A percentile compares a stretch with the other conserved stretches of the same genome.
Evolutionary conservation across 129 eudicot species (phyloP).

Genomic region (Daucus carota): DH1_v3.0 NC_030389.2:3507501-3508000

Average conservation of each 20-base stretch:
- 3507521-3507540: too few species aligned
- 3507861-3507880: not conserved
- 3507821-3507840: not conserved
- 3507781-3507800: not conserved
- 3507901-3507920: not conserved
- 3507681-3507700: not conserved
- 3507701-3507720: not conserved
- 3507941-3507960: not conserved
- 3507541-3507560: too few species aligned
- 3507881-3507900: not conserved
- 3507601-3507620: too few species aligned
- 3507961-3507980: not conserved
- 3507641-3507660: not conserved
- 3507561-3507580: too few species aligned
- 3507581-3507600: too few species aligned
- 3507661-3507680: not conserved
- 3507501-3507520: too few species aligned
- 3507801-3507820: not conserved
- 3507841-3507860: not conserved
- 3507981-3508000: not conserved
- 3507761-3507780: not conserved
- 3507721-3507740: not conserved
- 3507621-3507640: too few species aligned
- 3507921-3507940: not conserved
- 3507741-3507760: not conserved